Base-by-base conservation (phyloP, 2,329 filamentous ascomycete species). In the Aspergillus intermedius region DNA sequence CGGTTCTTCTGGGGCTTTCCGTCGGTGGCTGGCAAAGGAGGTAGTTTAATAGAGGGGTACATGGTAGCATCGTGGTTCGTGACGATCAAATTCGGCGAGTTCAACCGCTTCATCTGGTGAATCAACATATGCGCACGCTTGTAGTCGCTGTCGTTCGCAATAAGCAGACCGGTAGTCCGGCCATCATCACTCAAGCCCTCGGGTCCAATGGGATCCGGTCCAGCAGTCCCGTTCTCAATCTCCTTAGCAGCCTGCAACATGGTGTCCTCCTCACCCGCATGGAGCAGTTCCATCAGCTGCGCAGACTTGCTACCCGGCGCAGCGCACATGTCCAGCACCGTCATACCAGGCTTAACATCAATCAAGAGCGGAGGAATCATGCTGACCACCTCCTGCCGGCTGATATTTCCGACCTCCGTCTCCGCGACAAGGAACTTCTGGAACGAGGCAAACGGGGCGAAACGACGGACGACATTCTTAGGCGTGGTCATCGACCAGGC, bases 401-500 rank as follows among this genome's bases (percentile, higher is more conserved):
- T 95, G 62, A 98, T 97, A 69, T 97, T 98, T 61, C 93, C 93
- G 19, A 97, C 90, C 49, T 87, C 90, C 3, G 93, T 96, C 77
- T 98, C 93, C 46, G 91, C 94, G 44, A 98, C 93, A 45, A 98
- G 79, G 75, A 96, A 98, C 68, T 94, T 95, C 69, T 98, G 93
- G 73, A 98, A 97, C 23, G 88, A 86, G 44, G 90, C 85, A 67
- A 98, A 98, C 2, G 93, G 93, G 32, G 88, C 83, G 69, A 95
- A 95, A 66, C 91, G 91, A 61, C 93, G 86, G 54, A 98, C 81
- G 56, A 97, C 86, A 64, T 95, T 91, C 78, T 97, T 98, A 54
- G 93, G 89, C 5, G 91, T 97, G 42, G 91, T 95, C 90, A 97
- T 97, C 70, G 84, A 90, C 87, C 94, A 98, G 44, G 93, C 93